Percentiles rank a stretch among this genome's conserved stretches.
These are phyloP conservation scores for Abortiporus biennis DNA, from an alignment of 1,284 basidiomycete genomes.

Conservation along the genomic window DNA sequence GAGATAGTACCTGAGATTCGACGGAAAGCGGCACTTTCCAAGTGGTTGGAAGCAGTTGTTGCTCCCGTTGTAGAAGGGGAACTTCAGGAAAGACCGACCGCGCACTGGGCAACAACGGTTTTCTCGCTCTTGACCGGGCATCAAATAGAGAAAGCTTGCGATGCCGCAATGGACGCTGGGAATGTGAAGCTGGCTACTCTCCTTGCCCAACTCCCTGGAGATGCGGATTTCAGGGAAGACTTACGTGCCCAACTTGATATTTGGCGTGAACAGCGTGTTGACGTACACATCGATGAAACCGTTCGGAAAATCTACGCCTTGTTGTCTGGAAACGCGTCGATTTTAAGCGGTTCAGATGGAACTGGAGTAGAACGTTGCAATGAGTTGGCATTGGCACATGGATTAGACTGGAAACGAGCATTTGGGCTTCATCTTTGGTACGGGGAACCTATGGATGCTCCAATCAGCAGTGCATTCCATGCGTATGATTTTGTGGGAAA, in stretches of 20 bases:
- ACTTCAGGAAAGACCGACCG: constrained; percentile 45
- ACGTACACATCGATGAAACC: constrained; percentile 63
- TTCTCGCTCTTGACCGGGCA: constrained; percentile 86
- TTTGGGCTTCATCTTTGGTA: constrained; percentile 95
- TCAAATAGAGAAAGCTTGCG: constrained; percentile 81
- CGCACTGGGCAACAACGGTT: constrained; percentile 44
- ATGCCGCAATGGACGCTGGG: constrained; percentile 69
- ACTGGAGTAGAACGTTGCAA: constrained; percentile 50
- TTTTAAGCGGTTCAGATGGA: constrained; percentile 55
- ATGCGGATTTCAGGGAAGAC: constrained; percentile 73
- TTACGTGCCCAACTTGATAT: constrained; percentile 74
- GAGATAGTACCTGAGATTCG: constrained; percentile 60
- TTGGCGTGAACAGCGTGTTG: constrained; percentile 79
- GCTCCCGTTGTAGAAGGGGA: constrained; percentile 71
- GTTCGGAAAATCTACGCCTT: constrained; percentile 84
- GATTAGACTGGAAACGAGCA: constrained; percentile 92
- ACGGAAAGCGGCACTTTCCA: constrained; percentile 78
- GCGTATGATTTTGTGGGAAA: constrained; percentile 57
- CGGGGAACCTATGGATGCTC: constrained; percentile 66
- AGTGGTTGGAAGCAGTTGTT: constrained; percentile 82
- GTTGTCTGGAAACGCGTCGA: constrained; percentile 73
- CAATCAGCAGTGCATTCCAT: constrained; percentile 66
- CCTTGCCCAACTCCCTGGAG: constrained; percentile 86
- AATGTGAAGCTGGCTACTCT: constrained; percentile 88
- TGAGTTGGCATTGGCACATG: constrained; percentile 71